Percentiles rank a stretch among this genome's conserved stretches.
These are phyloP conservation scores for Talaromyces wortmannii DNA, from an alignment of 495 filamentous ascomycete species.

Conservation along the genomic window DNA sequence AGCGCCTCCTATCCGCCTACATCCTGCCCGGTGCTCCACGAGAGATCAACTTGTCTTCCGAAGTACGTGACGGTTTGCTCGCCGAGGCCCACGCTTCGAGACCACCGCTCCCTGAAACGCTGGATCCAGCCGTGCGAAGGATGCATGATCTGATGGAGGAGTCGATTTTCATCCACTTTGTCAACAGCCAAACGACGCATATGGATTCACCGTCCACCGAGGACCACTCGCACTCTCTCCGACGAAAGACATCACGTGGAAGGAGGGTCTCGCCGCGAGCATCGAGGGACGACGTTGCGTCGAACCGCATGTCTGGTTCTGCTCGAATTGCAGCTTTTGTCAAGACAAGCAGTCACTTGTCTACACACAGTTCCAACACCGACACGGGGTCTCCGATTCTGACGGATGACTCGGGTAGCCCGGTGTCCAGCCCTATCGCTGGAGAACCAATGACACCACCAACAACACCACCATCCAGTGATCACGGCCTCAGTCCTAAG, in stretches of 20 bases:
- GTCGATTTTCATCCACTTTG: slow-evolving; percentile 57
- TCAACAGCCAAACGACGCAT: slow-evolving; percentile 28
- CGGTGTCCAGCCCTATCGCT: slow-evolving; percentile 33
- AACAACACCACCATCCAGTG: slow-evolving; percentile 69
- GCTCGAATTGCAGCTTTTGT: slow-evolving; percentile 16
- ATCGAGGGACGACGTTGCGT: slow-evolving; percentile 29
- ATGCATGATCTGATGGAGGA: slow-evolving; percentile 97
- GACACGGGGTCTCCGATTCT: slow-evolving; percentile 29
- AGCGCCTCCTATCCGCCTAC: slow-evolving; percentile 48
- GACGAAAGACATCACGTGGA: slow-evolving; percentile 18
- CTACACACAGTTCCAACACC: slow-evolving; percentile 28
- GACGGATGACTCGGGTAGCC: slow-evolving; percentile 42
- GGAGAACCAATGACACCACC: slow-evolving; percentile 84
- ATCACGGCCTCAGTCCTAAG: slow-evolving; percentile 47
- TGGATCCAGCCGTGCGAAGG: slow-evolving; percentile 86
- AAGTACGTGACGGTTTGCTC: slow-evolving; percentile 76
- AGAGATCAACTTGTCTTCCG: slow-evolving; percentile 87
- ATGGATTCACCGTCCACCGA: slow-evolving; percentile 19
- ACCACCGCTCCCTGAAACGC: slow-evolving; percentile 68
- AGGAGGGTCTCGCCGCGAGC: slow-evolving; percentile 37
- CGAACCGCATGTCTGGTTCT: slow-evolving; percentile 8
- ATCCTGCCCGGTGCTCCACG: slow-evolving; percentile 63
- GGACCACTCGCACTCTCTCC: slow-evolving; percentile 1
- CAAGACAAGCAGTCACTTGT: slow-evolving; percentile 25
- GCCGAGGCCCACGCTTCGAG: slow-evolving; percentile 49